phyloP scores from a whole-genome alignment of 2,329 filamentous ascomycete species.

The Talaromyces sp. region DNA sequence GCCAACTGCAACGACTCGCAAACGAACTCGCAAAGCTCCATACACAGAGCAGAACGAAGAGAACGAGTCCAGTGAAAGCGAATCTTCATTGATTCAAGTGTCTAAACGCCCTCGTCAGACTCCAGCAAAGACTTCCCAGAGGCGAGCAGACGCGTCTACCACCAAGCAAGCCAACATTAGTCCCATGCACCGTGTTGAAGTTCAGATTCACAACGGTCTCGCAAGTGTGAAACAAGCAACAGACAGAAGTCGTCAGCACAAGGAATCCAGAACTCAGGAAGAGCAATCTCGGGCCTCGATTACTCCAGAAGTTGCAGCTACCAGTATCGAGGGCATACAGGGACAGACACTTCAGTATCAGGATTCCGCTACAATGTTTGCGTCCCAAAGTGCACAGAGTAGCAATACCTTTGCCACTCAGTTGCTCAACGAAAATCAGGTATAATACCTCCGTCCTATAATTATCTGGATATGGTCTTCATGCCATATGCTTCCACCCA shows the following conservation, averaged over 20 bases:
- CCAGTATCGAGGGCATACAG: neutral
- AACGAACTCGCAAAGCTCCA: neutral
- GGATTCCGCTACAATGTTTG: neutral
- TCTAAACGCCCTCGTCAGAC: neutral
- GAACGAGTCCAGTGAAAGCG: neutral
- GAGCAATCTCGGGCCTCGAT: neutral
- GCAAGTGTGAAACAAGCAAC: neutral
- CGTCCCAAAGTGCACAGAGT: neutral
- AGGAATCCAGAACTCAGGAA: neutral
- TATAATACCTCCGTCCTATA: neutral
- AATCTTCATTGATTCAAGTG: neutral
- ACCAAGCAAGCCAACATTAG: neutral
- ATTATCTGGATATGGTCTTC: too few relatives aligned
- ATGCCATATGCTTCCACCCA: neutral
- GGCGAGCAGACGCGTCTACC: neutral
- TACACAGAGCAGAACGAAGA: neutral
- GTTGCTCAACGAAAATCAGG: slow-evolving; percentile 1
- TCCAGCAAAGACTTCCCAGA: neutral
- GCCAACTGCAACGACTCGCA: neutral
- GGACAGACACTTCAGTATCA: neutral
- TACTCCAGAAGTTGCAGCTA: neutral
- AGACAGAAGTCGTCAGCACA: neutral
- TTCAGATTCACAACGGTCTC: neutral
- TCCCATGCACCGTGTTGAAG: neutral
- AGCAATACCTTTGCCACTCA: neutral